A percentile compares a stretch with the other conserved stretches of the same genome.
These are phyloP conservation scores for Ganoderma sinense DNA, from an alignment of 1,284 basidiomycete species.

Conservation along the genomic window DNA sequence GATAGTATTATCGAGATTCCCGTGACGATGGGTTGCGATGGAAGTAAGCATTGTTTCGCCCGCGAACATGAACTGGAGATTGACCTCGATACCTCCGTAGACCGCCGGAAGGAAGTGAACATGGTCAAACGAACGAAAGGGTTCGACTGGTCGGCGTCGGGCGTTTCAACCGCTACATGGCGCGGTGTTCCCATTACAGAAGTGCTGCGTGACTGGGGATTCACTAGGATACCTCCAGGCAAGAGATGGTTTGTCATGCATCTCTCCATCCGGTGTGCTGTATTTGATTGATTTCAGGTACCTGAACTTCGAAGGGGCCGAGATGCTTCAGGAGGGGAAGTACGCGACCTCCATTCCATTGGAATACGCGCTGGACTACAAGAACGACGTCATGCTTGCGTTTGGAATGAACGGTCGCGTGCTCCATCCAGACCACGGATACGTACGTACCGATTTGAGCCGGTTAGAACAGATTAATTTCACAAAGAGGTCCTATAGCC, in stretches of 20 bases:
- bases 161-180: slow-evolving; percentile 29
- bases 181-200: slow-evolving; percentile 33
- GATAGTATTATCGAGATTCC: slow-evolving; percentile 29
- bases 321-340: slow-evolving; percentile 30
- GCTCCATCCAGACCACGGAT: slow-evolving; percentile 37
- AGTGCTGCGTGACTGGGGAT: slow-evolving; percentile 31
- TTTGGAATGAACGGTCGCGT: slow-evolving; percentile 36
- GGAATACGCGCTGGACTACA: slow-evolving; percentile 32
- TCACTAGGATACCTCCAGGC: slow-evolving; percentile 25
- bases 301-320: slow-evolving; percentile 32
- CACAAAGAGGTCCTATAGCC: slow-evolving; percentile 20
- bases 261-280: neutral
- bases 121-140: slow-evolving; percentile 34
- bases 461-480: neutral
- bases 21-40: slow-evolving; percentile 36
- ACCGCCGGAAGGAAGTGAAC: slow-evolving; percentile 35
- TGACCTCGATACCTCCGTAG: slow-evolving; percentile 9
- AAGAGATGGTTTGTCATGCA: slow-evolving; percentile 29
- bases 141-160: slow-evolving; percentile 32
- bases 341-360: slow-evolving; percentile 37
- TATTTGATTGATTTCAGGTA: slow-evolving; percentile 13
- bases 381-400: slow-evolving; percentile 36
- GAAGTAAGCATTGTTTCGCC: slow-evolving; percentile 21
- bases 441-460: slow-evolving; percentile 20
- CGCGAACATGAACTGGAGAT: neutral